These are phyloP conservation scores for Aspergillus nomiae DNA, from an alignment of 2,329 filamentous ascomycete species.

Conservation along the genomic window DNA sequence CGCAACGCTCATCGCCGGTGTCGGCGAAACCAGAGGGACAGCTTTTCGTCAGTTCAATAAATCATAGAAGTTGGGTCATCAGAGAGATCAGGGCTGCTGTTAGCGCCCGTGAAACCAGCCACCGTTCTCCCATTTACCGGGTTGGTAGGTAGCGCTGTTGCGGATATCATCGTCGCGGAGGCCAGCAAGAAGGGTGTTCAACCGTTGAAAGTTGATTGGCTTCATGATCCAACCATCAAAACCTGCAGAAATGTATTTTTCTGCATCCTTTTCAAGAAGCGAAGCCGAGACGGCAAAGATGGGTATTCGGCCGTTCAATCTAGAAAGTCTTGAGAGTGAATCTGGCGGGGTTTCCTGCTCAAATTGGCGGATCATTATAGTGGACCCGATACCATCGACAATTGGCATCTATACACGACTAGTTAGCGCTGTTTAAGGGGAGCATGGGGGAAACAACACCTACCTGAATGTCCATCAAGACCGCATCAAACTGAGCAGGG, in stretches of 20 bases:
- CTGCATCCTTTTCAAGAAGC: slow-evolving; percentile 68
- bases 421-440: slow-evolving; percentile 2
- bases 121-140: slow-evolving; percentile 79
- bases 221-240: slow-evolving; percentile 94
- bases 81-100: background rate
- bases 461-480: slow-evolving; percentile 94
- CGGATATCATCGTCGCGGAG: slow-evolving; percentile 65
- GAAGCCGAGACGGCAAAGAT: slow-evolving; percentile 90
- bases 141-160: slow-evolving; percentile 65
- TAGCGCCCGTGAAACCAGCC: slow-evolving; percentile 68
- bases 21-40: background rate
- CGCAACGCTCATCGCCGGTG: background rate
- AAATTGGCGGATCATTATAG: slow-evolving; percentile 77
- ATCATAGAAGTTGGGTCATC: background rate
- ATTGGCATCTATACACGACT: slow-evolving; percentile 76
- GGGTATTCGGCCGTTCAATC: slow-evolving; percentile 67
- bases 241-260: slow-evolving; percentile 72
- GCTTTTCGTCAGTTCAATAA: background rate
- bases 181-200: slow-evolving; percentile 69
- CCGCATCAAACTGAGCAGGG: slow-evolving; percentile 68
- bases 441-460: slow-evolving; percentile 29
- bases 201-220: slow-evolving; percentile 77
- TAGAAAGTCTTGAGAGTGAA: slow-evolving; percentile 61
- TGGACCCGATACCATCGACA: slow-evolving; percentile 80
- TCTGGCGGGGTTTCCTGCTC: slow-evolving; percentile 60